Base-by-base conservation (phyloP, 2,329 filamentous ascomycete genomes). In the Ascochyta fabae region DNA sequence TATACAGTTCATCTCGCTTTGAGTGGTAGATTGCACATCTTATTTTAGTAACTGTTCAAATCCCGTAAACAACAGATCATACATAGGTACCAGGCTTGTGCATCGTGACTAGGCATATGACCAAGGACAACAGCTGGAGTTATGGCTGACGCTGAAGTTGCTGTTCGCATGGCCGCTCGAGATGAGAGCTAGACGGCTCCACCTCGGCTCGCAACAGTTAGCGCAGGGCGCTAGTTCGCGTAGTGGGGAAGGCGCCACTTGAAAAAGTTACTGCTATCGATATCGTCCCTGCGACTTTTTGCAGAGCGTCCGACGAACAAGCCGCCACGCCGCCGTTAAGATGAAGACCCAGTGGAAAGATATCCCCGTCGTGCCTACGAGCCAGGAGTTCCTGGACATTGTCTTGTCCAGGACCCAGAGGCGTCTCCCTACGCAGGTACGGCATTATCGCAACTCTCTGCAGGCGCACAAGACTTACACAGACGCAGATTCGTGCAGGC, bases 371-470 rank as follows among this genome's bases (percentile, higher is more conserved):
- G 91, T 96, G 65, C 94, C 94, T 55, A 96, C 91, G 71, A 89
- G 89, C 77, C 89, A 96, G 82, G 95, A 99, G 80, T 98, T 99
- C 74, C 84, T 99, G 69, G 95, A 99, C 79, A 97, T 99, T 76
- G 93, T 98, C 64, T 85, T 99, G 70, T 96, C 91, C 73, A 85
- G 95, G 57, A 77, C 74, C 4, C 94, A 98, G 83, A 86, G 94
- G 73, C 88, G 94, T 60, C 83, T 99, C 62, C 95, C 95, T 13
- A 99, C 92, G 47, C 92, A 97, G 82, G 98, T 98, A 74, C 87
- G 94, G 69, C 86, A 39, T 9, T 3, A 33, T 44, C 33, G 53
- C 47, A 46, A 45, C 22, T 23, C 33, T 24, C 12, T 13, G 27
- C n/a, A 26, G 36, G 53, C 53, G 53, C 53, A 52, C 27, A 40